Evolutionary conservation across 78 protist species (phyloP).

Genomic region (Protostelium mycophagum): DNA sequence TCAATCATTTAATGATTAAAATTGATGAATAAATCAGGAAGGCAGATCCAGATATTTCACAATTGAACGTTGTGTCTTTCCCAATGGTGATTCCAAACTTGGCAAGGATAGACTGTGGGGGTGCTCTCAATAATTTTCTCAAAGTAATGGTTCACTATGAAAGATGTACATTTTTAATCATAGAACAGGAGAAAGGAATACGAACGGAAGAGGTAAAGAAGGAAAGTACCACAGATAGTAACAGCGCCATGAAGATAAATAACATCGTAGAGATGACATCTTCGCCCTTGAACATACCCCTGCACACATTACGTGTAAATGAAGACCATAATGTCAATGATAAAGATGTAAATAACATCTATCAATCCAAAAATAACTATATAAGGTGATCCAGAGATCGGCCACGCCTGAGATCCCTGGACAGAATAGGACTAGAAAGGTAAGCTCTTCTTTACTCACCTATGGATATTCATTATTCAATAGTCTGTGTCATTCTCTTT

Average conservation of each 20-base stretch:
- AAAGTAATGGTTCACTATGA: not conserved
- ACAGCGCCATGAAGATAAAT: not conserved
- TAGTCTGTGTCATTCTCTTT: not conserved
- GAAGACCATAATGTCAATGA: too few species aligned
- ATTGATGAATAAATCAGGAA: too few species aligned
- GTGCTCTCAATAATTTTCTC: not conserved
- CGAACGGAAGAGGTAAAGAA: too few species aligned
- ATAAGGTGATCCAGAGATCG: not conserved
- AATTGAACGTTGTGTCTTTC: not conserved
- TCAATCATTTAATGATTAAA: too few species aligned
- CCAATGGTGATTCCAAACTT: not conserved
- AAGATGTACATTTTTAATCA: not conserved
- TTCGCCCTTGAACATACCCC: not conserved
- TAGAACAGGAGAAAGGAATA: not conserved
- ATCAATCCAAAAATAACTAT: not conserved
- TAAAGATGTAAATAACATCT: too few species aligned
- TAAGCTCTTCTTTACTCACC: not conserved
- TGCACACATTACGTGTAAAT: not conserved
- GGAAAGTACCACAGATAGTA: not conserved
- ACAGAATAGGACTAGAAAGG: not conserved
- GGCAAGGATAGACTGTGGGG: not conserved
- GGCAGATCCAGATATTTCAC: not conserved
- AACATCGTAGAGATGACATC: not conserved
- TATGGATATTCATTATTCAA: not conserved
- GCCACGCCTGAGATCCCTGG: not conserved